Base-by-base conservation (phyloP, 2,329 filamentous ascomycete species). In the Cryphonectria parasitica region DNA sequence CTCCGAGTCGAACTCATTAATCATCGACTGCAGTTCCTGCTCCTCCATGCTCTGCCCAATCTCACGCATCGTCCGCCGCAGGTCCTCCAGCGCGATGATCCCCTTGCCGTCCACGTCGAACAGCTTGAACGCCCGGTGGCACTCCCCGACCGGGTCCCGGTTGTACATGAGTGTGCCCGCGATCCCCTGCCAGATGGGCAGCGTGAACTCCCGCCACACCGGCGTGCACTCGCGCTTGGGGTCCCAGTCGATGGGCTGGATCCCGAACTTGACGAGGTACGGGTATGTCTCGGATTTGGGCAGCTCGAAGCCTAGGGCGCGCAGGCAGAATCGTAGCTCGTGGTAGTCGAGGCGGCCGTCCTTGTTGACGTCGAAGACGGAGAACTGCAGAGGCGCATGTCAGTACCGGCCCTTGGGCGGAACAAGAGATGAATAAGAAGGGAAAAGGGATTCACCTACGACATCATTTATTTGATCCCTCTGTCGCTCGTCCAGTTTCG, bases 1-100 rank as follows among this genome's bases (percentile, higher is more conserved):
- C 78, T 97, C 93, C 74, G 98, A 87, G 83, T 99, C 96, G 83
- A 98, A 97, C 81, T 98, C 95, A 78, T 98, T 94, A 83, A 99
- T 96, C 96, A 99, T 99, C 74, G 94, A 94, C 75, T 89, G 87
- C 73, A 99, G 86, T 80, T 99, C 96, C 77, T 97, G 92, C 78
- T 99, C 95, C 75, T 96, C 93, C 75, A 99, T 86, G 17, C 93
- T 94, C 80, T 98, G 95, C 10, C 96, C 96, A 74, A 99, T 85
- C 80, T 98, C 96, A 76, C 94, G 89, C 70, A 95, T 94, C 36
- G 98, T 93, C 70, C 94, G 86, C 73, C 94, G 86, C 81, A 99
- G 83, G 83, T 98, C 96, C 72, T 96, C 92, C 64, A 98, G 83
- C 67, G 92, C 94, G 75, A 99, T 97, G 74, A 92, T 90, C 8